Evolutionary conservation across 805 yeast species (phyloP), one percentile per base, ranked within the genome.

Genomic region (Hagleromyces aurorensis): DNA sequence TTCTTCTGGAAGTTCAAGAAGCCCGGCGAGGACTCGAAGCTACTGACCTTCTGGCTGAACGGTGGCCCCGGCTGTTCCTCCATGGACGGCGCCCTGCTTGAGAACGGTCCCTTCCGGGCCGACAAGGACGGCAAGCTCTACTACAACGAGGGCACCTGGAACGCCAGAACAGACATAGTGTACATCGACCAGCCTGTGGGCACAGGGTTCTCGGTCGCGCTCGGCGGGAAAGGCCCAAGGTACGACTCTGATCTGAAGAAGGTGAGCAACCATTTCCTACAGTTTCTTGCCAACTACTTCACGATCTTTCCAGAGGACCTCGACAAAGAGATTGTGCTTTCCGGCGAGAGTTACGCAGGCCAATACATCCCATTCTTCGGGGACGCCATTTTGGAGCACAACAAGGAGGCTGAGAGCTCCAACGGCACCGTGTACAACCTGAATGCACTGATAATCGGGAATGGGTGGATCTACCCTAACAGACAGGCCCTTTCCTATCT

Each of bases 41-140:
- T 34, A 6, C 65, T 81, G 13, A 67, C 80, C 6, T 67, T 91
- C 32, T 91, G 98, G 97, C 66, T 91, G 13, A 91, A 91, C 54
- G 98, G 98, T 21, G 98, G 98, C 0, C 98, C 98, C 0, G 98
- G 98, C 0, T 91, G 98, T 55, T 86, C 96, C 2, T 86, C 96
- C 0, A 75, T 89, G 91, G 98, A 91, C 57, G 98, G 98, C 10
- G 95, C 94, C 0, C 52, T 91, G 40, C 72, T 87, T 73, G 98
- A 91, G 55, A 61, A 77, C 3, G 98, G 98, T 0, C 97, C 98
- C 0, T 70, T 85, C 24, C 65, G 95, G 31, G 68, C 85, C 12
- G 59, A 62, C 41, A 42, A 51, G 0, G 48, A 68, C 6, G 65
- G 62, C 3, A 52, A 65, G 29, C 67, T 84, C 6, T 55, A 51